Conservation (phyloP, 768 basidiomycete genomes). For the Rhodosporidiobolus odoratus region DNA sequence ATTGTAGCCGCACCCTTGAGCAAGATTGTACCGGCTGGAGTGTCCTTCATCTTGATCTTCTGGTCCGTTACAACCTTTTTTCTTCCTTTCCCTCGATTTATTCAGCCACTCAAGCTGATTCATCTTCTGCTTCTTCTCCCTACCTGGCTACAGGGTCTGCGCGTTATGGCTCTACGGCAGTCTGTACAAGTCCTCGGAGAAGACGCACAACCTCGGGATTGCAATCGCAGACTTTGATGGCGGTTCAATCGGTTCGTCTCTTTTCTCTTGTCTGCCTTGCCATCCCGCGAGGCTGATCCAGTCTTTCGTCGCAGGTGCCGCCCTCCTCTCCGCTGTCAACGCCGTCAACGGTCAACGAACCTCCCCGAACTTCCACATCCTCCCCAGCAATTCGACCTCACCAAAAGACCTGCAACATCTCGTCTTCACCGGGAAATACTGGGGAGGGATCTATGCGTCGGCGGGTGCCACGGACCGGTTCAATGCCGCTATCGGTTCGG, state of each 20-base stretch:
- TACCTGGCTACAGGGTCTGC: neutral
- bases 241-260: conserved; percentile 5
- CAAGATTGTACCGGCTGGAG: neutral
- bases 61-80: neutral
- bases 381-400: neutral
- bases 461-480: conserved; percentile 13
- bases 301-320: neutral
- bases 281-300: neutral
- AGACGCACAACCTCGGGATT: conserved; percentile 1
- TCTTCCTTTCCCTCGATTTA: neutral
- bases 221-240: conserved; percentile 31
- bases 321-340: neutral
- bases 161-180: conserved; percentile 1
- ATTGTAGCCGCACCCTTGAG: no score
- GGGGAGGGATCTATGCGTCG: conserved; percentile 11
- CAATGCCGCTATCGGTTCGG: neutral
- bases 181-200: neutral
- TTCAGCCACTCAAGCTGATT: neutral
- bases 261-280: neutral
- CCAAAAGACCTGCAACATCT: neutral
- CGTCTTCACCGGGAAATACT: conserved; percentile 13
- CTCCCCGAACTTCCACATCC: conserved; percentile 9
- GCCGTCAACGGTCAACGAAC: conserved; percentile 2
- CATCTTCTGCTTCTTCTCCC: neutral
- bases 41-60: neutral